Evolutionary conservation across 179 eudicot species (phyloP).

Genomic region (Spinacia oleracea): DNA sequence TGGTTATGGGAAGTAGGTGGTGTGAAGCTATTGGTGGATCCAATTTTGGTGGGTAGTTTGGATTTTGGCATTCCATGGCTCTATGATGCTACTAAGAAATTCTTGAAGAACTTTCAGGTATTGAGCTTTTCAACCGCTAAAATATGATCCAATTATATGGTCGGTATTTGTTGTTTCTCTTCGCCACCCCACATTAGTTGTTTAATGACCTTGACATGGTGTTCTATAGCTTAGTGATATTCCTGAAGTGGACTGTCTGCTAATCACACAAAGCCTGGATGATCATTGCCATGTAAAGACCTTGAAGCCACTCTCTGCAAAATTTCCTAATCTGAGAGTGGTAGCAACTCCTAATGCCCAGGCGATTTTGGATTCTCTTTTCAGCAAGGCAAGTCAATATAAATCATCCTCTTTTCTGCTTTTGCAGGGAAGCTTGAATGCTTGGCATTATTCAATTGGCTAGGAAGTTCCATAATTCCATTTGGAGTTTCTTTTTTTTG

Average conservation of each 20-base stretch:
- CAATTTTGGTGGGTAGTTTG: slow-evolving; percentile 88
- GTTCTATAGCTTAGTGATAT: slow-evolving; percentile 71
- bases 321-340: slow-evolving; percentile 65
- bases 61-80: slow-evolving; percentile 97
- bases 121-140: background rate
- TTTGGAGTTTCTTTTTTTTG: slow-evolving; percentile 8
- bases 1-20: slow-evolving; percentile 96
- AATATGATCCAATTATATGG: background rate
- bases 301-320: slow-evolving; percentile 71
- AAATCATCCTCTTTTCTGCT: background rate
- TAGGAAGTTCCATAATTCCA: too few relatives aligned
- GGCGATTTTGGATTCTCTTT: slow-evolving; percentile 66
- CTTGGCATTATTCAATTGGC: background rate
- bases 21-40: slow-evolving; percentile 79
- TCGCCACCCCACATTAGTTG: background rate
- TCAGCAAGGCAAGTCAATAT: slow-evolving; percentile 55
- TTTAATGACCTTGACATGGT: slow-evolving; percentile 7
- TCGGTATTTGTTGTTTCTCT: background rate
- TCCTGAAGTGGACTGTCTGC: slow-evolving; percentile 79
- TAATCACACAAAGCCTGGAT: slow-evolving; percentile 92
- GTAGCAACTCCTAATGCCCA: slow-evolving; percentile 90
- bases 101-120: slow-evolving; percentile 79
- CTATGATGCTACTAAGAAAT: slow-evolving; percentile 87
- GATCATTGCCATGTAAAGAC: slow-evolving; percentile 97
- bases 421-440: background rate